Base-by-base conservation (phyloP, 2,329 filamentous ascomycete species). In the Exophiala viscosa region DNA sequence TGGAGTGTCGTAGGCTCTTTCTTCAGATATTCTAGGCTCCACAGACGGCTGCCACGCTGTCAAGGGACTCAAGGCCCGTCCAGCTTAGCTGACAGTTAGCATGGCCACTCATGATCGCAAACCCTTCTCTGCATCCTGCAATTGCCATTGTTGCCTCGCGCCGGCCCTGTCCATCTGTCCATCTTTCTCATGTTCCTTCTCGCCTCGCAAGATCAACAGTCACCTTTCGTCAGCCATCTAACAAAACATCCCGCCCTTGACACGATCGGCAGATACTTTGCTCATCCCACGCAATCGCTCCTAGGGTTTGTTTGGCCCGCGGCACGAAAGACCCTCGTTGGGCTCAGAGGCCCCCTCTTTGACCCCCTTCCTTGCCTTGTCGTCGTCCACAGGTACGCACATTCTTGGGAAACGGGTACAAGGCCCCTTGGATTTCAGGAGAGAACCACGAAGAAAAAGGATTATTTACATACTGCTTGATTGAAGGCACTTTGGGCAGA, bases 211-310 rank as follows among this genome's bases (percentile, higher is more conserved):
- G 13, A 39, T 8, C 4, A 20, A 8, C 23, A 45, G 28, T 31
- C n/a, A 38, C 38, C 18, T 9, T 20, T 23, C 34, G 23, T 48
- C 15, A 9, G 4, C 18, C 31, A 41, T 40, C 33, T 17, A 28
- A 20, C 36, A 15, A 20, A 48, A 18, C 8, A 42, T 42, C 46
- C 36, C 23, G 10, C 23, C 20, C 32, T 48, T 17, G 15, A 17
- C 36, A 31, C 13, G 46, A 48, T 48, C 46, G 46, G 18, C 46
- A 18, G 46, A 17, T 48, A 41, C 46, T 41, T 28, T 20, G 28
- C 41, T 48, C 46, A 48, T 48, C 46, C 46, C 38, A 42, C 46
- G 13, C 38, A 23, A 41, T 28, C 36, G 35, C n/a, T 11, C 42
- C 42, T 33, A 23, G 33, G 42, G 23, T 20, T 45, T 45, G 11